Evolutionary conservation across 2,329 filamentous ascomycete genomes (phyloP).

Genomic region (Septoria linicola): DNA sequence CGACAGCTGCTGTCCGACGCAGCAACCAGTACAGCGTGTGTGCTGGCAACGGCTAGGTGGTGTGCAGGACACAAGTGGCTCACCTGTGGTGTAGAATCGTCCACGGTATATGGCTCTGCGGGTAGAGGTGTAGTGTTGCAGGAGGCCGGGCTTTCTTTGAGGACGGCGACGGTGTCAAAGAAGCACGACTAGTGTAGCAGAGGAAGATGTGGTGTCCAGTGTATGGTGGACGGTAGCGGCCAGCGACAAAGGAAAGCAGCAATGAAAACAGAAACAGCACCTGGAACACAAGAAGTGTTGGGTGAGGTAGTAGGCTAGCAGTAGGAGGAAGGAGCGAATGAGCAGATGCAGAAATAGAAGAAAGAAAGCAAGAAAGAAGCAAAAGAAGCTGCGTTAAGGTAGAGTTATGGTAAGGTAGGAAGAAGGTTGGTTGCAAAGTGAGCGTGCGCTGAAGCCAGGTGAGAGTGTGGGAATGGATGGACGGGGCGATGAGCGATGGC

Average conservation of each 20-base stretch:
- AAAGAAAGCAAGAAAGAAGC: neutral
- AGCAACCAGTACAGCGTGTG: conserved; percentile 10
- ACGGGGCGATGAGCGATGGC: too few relatives aligned
- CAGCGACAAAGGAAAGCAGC: conserved; percentile 16
- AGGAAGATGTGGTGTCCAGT: neutral
- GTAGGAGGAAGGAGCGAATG: conserved; percentile 1
- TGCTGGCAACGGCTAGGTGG: conserved; percentile 6
- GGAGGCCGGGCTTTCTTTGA: neutral
- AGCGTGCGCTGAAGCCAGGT: neutral
- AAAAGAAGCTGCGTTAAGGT: neutral
- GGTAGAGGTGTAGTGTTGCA: conserved; percentile 1
- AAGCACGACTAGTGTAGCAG: too few relatives aligned
- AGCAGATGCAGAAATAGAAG: neutral
- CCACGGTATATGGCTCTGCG: neutral
- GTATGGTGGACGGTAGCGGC: conserved; percentile 8
- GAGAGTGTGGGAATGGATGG: neutral
- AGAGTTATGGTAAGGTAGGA: neutral
- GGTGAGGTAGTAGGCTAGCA: neutral
- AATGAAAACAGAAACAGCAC: neutral
- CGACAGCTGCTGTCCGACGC: conserved; percentile 25
- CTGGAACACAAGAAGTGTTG: neutral
- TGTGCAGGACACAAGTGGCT: conserved; percentile 9
- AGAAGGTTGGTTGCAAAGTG: neutral
- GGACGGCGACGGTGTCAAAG: conserved; percentile 5
- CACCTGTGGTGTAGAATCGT: conserved; percentile 13